Base-by-base conservation (phyloP, 1,139 yeast species). In the Citeromyces hawaiiensis region DNA sequence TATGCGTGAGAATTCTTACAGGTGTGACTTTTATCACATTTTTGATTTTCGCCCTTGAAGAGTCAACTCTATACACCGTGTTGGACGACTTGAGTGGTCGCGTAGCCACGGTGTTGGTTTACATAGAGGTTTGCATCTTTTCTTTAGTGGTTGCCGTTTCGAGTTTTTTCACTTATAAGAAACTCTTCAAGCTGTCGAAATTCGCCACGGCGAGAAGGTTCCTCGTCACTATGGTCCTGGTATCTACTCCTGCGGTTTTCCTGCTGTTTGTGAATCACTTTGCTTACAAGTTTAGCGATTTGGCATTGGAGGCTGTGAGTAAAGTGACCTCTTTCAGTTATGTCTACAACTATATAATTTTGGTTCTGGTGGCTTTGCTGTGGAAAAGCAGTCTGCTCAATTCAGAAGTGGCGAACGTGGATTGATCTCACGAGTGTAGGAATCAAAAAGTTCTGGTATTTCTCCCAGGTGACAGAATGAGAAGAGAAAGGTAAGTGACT, bases 31-130 rank as follows among this genome's bases (percentile, higher is more conserved):
- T 50, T 7, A 7, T 53, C 15, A 48, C 54, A 41, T 47, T 57
- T 38, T 39, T 56, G 21, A 32, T 54, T 3, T 53, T 47, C 37
- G 59, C 52, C 39, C 16, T 56, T 15, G 55, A 55, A 30, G 48
- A 48, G 17, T 47, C 56, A 9, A 40, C 48, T 4, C 40, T 53
- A 27, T 54, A 47, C 38, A 51, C 56, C 1, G 30, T 57, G 16
- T 43, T 55, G 27, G 49, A 53, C 33, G 48, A 48, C n/a, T 40
- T 42, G 7, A 38, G 44, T 10, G 40, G 40, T 16, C 45, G 44
- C 34, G 42, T 48, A n/a, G 38, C 55, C 30, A 47, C 51, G n/a
- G 41, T 43, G 19, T 8, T 49, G 11, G 48, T 56, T 35, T 52
- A 48, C 39, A 27, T 48, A 35, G 50, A 53, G 43, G 42, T 51